Percentiles rank a stretch among this genome's conserved stretches.
Conservation (phyloP, 2,329 filamentous ascomycete species). For the Monilinia fructigena region DNA sequence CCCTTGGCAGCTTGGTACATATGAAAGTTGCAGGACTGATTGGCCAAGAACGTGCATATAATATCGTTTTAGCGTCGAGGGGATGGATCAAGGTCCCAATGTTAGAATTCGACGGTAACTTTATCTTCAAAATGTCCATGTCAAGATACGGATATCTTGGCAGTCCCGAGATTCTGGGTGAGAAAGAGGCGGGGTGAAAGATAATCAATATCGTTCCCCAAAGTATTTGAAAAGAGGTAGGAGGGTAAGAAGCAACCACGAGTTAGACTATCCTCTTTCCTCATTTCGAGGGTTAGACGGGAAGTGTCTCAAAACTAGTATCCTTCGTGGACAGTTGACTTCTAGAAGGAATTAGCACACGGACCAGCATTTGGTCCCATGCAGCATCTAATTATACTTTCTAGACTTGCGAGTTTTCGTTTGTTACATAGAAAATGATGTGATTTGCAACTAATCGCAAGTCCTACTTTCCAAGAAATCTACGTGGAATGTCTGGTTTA, state of each 20-base stretch:
- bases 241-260: too few relatives aligned
- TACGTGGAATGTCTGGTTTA: neutral
- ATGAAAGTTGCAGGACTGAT: neutral
- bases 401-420: neutral
- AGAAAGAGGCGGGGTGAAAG: neutral
- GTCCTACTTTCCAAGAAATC: neutral
- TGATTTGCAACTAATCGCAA: neutral
- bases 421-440: constrained; percentile 5
- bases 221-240: too few relatives aligned
- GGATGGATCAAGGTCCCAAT: neutral
- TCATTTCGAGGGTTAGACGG: too few relatives aligned
- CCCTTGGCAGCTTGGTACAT: neutral
- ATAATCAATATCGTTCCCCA: neutral
- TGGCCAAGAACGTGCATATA: neutral
- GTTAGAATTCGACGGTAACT: neutral
- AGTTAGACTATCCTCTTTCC: neutral
- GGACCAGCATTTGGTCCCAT: neutral
- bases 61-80: neutral
- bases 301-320: neutral
- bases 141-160: neutral
- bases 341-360: neutral
- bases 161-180: neutral
- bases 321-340: neutral
- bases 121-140: neutral
- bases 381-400: too few relatives aligned